Conservation (phyloP, 2,329 filamentous ascomycete species). For the Aspergillus sp. region DNA sequence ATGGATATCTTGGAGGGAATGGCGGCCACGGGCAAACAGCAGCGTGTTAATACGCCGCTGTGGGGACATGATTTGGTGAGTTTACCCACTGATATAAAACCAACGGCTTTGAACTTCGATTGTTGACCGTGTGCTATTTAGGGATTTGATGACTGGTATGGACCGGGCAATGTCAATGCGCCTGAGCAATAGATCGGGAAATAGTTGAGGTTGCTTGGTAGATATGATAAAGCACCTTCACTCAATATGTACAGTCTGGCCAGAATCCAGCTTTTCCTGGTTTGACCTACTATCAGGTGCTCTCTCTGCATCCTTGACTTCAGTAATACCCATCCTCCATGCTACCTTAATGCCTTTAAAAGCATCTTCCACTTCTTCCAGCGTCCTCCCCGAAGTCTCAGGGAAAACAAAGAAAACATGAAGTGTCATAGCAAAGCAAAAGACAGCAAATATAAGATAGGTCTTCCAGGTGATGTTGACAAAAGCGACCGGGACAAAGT, state of each 20-base stretch:
- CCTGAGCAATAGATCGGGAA: background rate
- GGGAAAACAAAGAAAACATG: background rate
- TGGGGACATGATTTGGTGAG: background rate
- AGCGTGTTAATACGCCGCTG: background rate
- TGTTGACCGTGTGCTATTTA: background rate
- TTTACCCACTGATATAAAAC: background rate
- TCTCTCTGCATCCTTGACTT: too few species aligned
- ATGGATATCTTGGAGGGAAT: background rate
- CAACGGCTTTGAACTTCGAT: too few species aligned
- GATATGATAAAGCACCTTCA: too few species aligned
- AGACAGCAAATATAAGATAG: background rate
- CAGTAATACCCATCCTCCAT: too few species aligned
- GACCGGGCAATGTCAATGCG: background rate
- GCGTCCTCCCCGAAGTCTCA: background rate
- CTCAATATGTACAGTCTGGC: too few species aligned
- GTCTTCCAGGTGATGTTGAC: background rate
- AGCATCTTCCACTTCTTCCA: background rate
- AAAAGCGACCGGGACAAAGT: background rate
- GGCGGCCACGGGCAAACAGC: background rate
- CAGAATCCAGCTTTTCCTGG: too few species aligned
- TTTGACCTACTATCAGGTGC: too few species aligned
- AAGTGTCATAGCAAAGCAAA: background rate
- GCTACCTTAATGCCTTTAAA: background rate
- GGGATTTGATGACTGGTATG: background rate
- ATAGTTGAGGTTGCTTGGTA: background rate